These are phyloP conservation scores for Saturnispora serradocipensis DNA, from an alignment of 805 yeast species.

Conservation along the genomic window DNA sequence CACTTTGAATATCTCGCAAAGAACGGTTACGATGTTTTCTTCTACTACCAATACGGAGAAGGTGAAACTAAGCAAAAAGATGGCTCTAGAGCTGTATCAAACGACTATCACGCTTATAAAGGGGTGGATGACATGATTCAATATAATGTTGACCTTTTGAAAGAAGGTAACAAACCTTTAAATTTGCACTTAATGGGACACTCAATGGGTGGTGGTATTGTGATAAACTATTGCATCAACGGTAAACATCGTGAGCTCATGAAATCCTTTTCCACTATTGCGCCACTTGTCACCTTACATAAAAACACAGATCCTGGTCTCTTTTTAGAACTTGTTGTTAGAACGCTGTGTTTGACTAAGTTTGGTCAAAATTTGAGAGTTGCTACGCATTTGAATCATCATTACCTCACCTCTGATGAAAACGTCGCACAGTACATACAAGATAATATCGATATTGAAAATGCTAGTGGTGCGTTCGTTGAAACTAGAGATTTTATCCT, in stretches of 20 bases:
- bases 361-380: slow-evolving; percentile 31
- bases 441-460: slow-evolving; percentile 31
- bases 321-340: slow-evolving; percentile 33
- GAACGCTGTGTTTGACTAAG: slow-evolving; percentile 37
- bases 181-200: slow-evolving; percentile 54
- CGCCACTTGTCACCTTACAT: slow-evolving; percentile 53
- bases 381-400: slow-evolving; percentile 46
- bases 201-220: slow-evolving; percentile 78
- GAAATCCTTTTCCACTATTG: slow-evolving; percentile 40
- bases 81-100: slow-evolving; percentile 43
- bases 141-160: slow-evolving; percentile 30
- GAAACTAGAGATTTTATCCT: slow-evolving; percentile 51
- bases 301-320: slow-evolving; percentile 50
- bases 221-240: slow-evolving; percentile 47
- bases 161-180: slow-evolving; percentile 18
- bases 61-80: slow-evolving; percentile 51
- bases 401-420: slow-evolving; percentile 44
- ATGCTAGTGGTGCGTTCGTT: slow-evolving; percentile 46
- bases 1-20: slow-evolving; percentile 43
- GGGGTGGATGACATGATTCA: slow-evolving; percentile 54
- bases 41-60: slow-evolving; percentile 70
- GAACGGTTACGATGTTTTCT: slow-evolving; percentile 54
- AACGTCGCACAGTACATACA: slow-evolving; percentile 38
- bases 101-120: slow-evolving; percentile 45
- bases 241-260: slow-evolving; percentile 43